Evolutionary conservation across 352 stramenopile species (phyloP).

Genomic region (Pythium folliculosum): DNA sequence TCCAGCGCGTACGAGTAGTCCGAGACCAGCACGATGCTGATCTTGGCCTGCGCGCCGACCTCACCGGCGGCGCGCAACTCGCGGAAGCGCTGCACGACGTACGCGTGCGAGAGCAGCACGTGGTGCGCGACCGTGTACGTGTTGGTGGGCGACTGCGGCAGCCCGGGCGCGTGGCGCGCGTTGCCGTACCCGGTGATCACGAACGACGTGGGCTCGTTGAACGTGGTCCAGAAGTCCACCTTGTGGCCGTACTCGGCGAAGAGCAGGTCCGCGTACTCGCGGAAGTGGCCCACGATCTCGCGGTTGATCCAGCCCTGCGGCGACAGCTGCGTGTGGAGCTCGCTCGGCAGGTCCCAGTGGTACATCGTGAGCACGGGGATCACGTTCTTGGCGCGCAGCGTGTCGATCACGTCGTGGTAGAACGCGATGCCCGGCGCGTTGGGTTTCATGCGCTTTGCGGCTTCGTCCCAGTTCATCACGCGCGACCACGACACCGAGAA

Average conservation of each 20-base stretch:
- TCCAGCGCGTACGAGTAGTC: conserved; percentile 84
- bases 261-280: conserved; percentile 87
- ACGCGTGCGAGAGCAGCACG: conserved; percentile 89
- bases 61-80: conserved; percentile 52
- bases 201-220: conserved; percentile 94
- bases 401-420: conserved; percentile 93
- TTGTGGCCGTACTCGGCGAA: conserved; percentile 91
- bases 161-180: conserved; percentile 41
- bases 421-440: conserved; percentile 91
- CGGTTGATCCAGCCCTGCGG: conserved; percentile 70
- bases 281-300: conserved; percentile 70
- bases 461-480: conserved; percentile 82
- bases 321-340: conserved; percentile 79
- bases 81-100: conserved; percentile 86
- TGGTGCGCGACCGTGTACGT: conserved; percentile 82
- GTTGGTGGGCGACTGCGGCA: conserved; percentile 41
- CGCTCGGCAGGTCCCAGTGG: conserved; percentile 95
- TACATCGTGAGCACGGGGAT: conserved; percentile 94
- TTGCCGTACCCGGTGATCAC: conserved; percentile 85
- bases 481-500: conserved; percentile 94
- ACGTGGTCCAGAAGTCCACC: conserved; percentile 94
- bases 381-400: conserved; percentile 73
- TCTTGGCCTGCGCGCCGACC: conserved; percentile 55
- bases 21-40: conserved; percentile 91
- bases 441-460: conserved; percentile 49